These are phyloP conservation scores for Ploettnerulaceae sp. DNA, from an alignment of 2,329 filamentous ascomycete genomes.

Conservation along the genomic window DNA sequence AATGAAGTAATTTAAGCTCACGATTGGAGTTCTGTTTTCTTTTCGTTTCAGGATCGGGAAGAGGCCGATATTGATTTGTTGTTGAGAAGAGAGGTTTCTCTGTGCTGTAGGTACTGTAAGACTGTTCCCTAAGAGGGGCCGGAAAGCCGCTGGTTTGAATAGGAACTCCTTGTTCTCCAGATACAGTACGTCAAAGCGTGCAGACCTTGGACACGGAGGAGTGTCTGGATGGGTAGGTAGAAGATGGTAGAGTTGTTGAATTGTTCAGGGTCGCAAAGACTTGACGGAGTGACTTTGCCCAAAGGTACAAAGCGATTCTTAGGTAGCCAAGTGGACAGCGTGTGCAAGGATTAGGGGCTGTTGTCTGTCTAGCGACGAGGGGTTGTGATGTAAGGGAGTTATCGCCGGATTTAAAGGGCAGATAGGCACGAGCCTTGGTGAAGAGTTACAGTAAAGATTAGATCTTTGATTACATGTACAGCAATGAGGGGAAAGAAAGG, in stretches of 20 bases:
- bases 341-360: not conserved
- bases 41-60: not conserved
- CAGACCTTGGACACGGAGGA: conserved; percentile 1
- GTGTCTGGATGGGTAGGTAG: not conserved
- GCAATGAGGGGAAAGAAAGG: too few relatives aligned
- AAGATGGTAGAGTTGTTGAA: not conserved
- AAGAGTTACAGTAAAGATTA: too few relatives aligned
- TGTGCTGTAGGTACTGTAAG: not conserved
- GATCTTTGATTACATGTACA: too few relatives aligned
- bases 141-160: conserved; percentile 7
- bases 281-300: not conserved
- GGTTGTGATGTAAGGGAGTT: not conserved
- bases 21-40: not conserved
- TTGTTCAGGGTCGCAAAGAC: not conserved
- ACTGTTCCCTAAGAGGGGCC: too few relatives aligned
- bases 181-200: not conserved
- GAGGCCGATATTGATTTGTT: not conserved
- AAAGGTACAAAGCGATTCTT: not conserved
- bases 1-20: not conserved
- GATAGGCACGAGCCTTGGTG: not conserved
- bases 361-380: not conserved
- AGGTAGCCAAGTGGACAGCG: not conserved
- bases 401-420: conserved; percentile 2
- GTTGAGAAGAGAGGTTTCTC: not conserved
- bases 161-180: not conserved